Base-by-base conservation (phyloP, 139 green algal genomes). In the Closterium sp. region DNA sequence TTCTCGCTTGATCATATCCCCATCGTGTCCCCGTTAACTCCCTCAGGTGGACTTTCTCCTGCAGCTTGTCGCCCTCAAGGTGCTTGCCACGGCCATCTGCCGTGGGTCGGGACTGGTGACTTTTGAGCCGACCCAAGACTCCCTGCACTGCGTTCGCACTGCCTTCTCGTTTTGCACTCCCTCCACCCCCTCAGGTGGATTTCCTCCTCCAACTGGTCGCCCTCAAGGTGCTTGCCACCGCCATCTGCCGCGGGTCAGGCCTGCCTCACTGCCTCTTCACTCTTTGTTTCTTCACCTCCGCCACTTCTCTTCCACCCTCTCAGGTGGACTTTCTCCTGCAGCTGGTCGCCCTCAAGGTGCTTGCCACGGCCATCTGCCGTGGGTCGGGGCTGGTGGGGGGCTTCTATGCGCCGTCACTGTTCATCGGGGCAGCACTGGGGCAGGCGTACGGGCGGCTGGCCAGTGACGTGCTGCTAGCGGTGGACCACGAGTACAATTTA, bases 321-420 rank as follows among this genome's bases (percentile, higher is more conserved):
- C 24, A n/a, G 19, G 86, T 70, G 30, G 45, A 38, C 86, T 90
- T 99, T 30, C 95, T 99, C 62, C 84, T 97, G 30, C 93, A 97
- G 90, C 96, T 98, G 24, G 93, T 96, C 42, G 90, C 91, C 4
- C 95, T 96, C 32, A 99, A 99, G 95, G 96, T 99, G 27, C 94
- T 97, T 3, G 96, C 96, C 31, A 99, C 97, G 2, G 90, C 96
- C 31, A 92, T 99, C n/a, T 98, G 96, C 92, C 94, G 96, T 31
- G 96, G 97, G 27, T 96, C 93, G 2, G 97, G 97, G 4, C 95
- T 98, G 19, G 97, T 99, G 85, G 98, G 98, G 4, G 98, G 98
- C 19, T 94, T 99, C 13, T 99, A 99, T 91, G 98, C 98, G 28
- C 98, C 98, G 4, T 98, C 96, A 5, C 97, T 99, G 38, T 99